These are phyloP conservation scores for Colletotrichum kahawae DNA, from an alignment of 2,329 filamentous ascomycete genomes.

Conservation along the genomic window DNA sequence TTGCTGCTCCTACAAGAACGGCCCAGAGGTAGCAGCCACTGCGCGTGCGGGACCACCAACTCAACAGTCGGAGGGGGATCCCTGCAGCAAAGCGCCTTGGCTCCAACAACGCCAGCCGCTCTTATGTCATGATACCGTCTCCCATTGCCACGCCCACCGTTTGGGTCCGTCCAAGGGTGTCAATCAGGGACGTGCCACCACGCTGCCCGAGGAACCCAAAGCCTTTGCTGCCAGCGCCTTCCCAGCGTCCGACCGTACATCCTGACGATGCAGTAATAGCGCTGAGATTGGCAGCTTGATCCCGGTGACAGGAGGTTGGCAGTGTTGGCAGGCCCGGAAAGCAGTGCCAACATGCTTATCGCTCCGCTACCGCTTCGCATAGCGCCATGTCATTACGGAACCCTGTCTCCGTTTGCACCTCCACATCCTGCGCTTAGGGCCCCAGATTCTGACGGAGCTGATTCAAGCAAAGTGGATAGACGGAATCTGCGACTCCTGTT, in stretches of 20 bases:
- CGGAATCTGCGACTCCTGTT: background rate
- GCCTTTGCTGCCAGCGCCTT: background rate
- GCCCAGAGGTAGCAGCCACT: background rate
- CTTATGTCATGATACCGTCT: constrained; percentile 19
- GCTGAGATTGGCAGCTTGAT: background rate
- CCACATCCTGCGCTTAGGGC: background rate
- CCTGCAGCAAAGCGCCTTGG: constrained; percentile 7
- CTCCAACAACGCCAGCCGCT: background rate
- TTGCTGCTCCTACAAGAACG: background rate
- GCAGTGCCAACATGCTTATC: background rate
- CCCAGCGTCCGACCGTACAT: constrained; percentile 7
- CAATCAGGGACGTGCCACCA: constrained; percentile 1
- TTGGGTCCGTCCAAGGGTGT: constrained; percentile 9
- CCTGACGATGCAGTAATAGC: background rate
- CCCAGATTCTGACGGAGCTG: background rate
- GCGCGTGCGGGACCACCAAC: background rate
- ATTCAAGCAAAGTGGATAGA: background rate
- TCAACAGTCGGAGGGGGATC: constrained; percentile 2
- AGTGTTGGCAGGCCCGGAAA: background rate
- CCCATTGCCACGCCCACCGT: constrained; percentile 12
- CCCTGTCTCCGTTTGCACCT: constrained; percentile 1
- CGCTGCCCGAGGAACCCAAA: background rate
- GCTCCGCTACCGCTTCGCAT: background rate
- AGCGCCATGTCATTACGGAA: constrained; percentile 5
- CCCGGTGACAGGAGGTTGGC: background rate